phyloP scores from a whole-genome alignment of 2,329 filamentous ascomycete species.

The Pseudogymnoascus sp. region DNA sequence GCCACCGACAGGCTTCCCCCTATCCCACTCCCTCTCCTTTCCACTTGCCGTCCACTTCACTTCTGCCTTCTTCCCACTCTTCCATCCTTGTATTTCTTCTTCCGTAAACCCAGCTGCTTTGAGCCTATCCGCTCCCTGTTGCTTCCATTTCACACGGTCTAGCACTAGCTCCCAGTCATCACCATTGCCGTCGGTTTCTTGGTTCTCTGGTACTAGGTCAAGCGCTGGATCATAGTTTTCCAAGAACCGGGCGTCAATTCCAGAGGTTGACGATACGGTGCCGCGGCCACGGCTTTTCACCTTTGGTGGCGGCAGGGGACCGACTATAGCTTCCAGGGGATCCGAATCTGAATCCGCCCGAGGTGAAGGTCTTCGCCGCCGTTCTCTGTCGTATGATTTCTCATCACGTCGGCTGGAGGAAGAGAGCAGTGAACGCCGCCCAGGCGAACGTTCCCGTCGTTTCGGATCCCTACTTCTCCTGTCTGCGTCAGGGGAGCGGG shows the following conservation, averaged over 20 bases:
- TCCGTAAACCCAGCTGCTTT: constrained; percentile 73
- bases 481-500: not conserved
- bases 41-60: constrained; percentile 60
- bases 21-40: constrained; percentile 56
- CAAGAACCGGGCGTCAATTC: constrained; percentile 77
- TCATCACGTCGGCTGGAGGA: not conserved
- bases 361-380: not conserved
- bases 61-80: constrained; percentile 51
- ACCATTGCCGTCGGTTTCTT: constrained; percentile 42
- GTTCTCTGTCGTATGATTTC: not conserved
- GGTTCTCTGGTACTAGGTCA: constrained; percentile 39
- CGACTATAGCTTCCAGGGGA: constrained; percentile 68
- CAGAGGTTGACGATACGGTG: constrained; percentile 51
- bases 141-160: constrained; percentile 72
- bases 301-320: constrained; percentile 56
- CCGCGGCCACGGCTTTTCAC: constrained; percentile 62
- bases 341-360: constrained; percentile 51
- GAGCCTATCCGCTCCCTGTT: constrained; percentile 68
- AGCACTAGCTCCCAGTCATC: constrained; percentile 76
- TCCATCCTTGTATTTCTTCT: constrained; percentile 66
- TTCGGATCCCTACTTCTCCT: constrained; percentile 1
- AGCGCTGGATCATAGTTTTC: constrained; percentile 51
- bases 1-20: constrained; percentile 43
- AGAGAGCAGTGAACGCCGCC: not conserved
- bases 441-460: not conserved